Evolutionary conservation across 176 grass and related monocot species (phyloP), one percentile per base, ranked within the genome.

Genomic region (Musa itinerans): DNA sequence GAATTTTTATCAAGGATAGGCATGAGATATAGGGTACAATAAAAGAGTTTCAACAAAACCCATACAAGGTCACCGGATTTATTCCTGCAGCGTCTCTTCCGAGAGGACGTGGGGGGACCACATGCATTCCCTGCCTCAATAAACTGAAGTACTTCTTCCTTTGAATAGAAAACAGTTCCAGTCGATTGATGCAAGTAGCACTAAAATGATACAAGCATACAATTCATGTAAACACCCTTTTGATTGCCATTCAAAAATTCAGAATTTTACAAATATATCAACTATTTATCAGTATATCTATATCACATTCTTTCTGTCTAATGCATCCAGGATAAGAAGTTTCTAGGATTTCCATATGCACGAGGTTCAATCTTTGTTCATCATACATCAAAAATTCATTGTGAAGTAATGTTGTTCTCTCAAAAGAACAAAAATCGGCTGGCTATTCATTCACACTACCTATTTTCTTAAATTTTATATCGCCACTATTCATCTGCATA

Each of bases 61-160:
- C 72, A 57, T 74, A 74, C 72, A 74, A 10, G 3, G 2, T 74
- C 22, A 74, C 34, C 21, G 0, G 52, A 23, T 17, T 29, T 11
- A 2, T 7, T 54, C 13, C 9, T 58, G 23, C 1, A 50, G 19
- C 11, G 10, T 6, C 23, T 17, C 14, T 34, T 56, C 15, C 9
- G 13, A 34, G 21, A 17, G 51, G 72, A 56, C 0, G 29, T 11
- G 26, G 50, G 10, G 34, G 19, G 10, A 20, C 27, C 53, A 57
- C 13, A 29, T 29, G 23, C 11, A 25, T 56, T 16, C 53, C 21
- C 72, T n/a, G 20, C 23, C 53, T 56, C 24, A 34, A 57, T 52
- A 74, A 57, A 74, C 52, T 57, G 52, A 74, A 74, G 72, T 56
- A 74, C 72, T 26, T 74, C 52, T 74, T 74, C 72, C 72, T 74